Percentiles rank a stretch among this genome's conserved stretches.
Conservation (phyloP, 352 stramenopile species). For the Phytophthora pini region DNA sequence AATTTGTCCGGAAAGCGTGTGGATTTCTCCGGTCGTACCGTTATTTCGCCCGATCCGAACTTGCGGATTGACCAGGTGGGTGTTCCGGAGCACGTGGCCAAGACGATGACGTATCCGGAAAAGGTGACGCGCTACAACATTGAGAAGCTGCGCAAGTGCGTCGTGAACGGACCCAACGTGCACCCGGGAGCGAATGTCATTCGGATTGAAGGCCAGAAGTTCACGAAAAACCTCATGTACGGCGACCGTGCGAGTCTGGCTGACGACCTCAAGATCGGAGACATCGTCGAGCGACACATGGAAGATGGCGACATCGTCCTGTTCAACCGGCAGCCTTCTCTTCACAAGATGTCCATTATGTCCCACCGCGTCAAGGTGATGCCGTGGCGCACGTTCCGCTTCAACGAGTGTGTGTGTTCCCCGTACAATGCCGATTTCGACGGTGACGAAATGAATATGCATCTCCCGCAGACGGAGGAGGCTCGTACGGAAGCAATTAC, state of each 20-base stretch:
- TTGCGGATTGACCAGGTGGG: constrained; percentile 95
- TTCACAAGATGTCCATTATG: constrained; percentile 99
- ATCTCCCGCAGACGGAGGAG: constrained; percentile 99
- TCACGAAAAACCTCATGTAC: constrained; percentile 94
- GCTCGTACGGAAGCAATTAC: constrained; percentile 96
- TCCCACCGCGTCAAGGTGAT: constrained; percentile 92
- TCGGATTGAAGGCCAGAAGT: constrained; percentile 84
- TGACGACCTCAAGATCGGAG: constrained; percentile 95
- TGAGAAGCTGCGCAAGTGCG: constrained; percentile 94
- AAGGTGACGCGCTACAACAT: constrained; percentile 98
- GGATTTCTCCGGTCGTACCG: constrained; percentile 99
- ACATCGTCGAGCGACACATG: constrained; percentile 99
- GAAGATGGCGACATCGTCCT: constrained; percentile 99
- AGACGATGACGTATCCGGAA: constrained; percentile 99
- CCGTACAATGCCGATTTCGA: constrained; percentile 99
- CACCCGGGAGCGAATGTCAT: constrained; percentile 98
- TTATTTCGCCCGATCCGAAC: constrained; percentile 99
- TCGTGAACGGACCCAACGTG: constrained; percentile 96
- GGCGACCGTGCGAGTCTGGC: constrained; percentile 94
- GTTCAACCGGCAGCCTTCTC: constrained; percentile 99
- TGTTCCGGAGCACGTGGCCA: constrained; percentile 96
- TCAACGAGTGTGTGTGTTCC: constrained; percentile 99
- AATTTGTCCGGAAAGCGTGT: constrained; percentile 99
- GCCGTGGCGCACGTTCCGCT: constrained; percentile 98
- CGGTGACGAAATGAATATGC: constrained; percentile 99